Evolutionary conservation across 768 basidiomycete species (phyloP).

Genomic region (Boletellus emodensis): DNA sequence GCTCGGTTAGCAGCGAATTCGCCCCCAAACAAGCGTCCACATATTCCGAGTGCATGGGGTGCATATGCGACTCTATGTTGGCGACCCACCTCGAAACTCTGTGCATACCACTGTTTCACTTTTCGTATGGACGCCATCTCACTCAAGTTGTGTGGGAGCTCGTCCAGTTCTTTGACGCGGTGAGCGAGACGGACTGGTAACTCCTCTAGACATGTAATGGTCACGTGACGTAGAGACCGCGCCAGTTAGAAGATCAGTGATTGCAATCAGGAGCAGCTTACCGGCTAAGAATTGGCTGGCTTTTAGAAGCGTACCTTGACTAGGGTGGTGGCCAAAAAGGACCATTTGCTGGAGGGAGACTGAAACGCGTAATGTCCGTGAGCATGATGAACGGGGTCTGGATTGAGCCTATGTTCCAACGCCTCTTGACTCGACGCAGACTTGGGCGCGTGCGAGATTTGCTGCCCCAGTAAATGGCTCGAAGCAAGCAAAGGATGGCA

Average conservation of each 20-base stretch:
- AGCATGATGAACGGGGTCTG: not conserved
- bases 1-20: conserved; percentile 1
- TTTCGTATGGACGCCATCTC: conserved; percentile 90
- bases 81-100: conserved; percentile 85
- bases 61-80: not conserved
- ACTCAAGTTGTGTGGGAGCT: conserved; percentile 86
- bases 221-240: not conserved
- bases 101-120: conserved; percentile 98
- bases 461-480: too few relatives aligned
- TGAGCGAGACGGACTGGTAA: conserved; percentile 93
- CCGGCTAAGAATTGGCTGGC: conserved; percentile 87
- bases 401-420: too few relatives aligned
- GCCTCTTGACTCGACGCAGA: not conserved
- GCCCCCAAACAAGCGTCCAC: not conserved
- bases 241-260: too few relatives aligned
- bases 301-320: conserved; percentile 89
- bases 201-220: conserved; percentile 55
- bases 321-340: conserved; percentile 92
- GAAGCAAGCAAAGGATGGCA: too few relatives aligned
- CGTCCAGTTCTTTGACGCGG: conserved; percentile 92
- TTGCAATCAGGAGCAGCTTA: conserved; percentile 27
- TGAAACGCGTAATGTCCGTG: conserved; percentile 26
- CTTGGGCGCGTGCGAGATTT: too few relatives aligned
- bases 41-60: not conserved
- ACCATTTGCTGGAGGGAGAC: conserved; percentile 99